Evolutionary conservation across 768 basidiomycete species (phyloP), one percentile per base, ranked within the genome.

Genomic region (Galerina marginata): DNA sequence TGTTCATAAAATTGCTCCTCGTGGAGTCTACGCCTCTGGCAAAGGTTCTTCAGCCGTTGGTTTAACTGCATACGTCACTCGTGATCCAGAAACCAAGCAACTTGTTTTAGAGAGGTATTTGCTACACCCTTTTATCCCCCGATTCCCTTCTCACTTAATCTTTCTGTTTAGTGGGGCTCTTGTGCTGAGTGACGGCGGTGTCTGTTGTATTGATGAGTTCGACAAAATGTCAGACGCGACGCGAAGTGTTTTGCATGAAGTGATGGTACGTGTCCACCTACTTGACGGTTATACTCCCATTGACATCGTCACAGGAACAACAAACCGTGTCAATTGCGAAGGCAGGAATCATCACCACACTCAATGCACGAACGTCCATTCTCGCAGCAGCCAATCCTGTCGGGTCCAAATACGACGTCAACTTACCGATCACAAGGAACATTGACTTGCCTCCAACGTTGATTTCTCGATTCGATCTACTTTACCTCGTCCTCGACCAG

Each of bases 221-320:
- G 97, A 99, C 78, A 99, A 99, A 75, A 99, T 99, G 97, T 95
- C 96, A 38, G 91, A 98, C 61, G 87, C 93, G 4, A 99, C 97
- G 45, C 89, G 97, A 48, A 98, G 97, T 71, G 96, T 99, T 9
- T 85, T 99, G 46, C 97, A 99, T 75, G 96, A 99, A 86, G 96
- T 97, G 14, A 99, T 99, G 96, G 93, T 93, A 64, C 54, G 61
- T 56, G 12, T 37, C 12, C 29, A 15, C 4, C 15, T 16, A 11
- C 10, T 42, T 23, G 26, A 38, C 23, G 10, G 1, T 7, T 16
- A 49, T 54, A 7, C 16, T 38, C 16, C 15, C 14, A 56, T 9
- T 25, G 4, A 43, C 23, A 25, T 45, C 15, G 44, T 43, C 44
- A 10, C 62, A 97, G 96, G 96, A 99, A 85, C 96, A 98, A 88